Evolutionary conservation across 805 yeast species (phyloP), one percentile per base, ranked within the genome.

Genomic region (Starmerella riodocensis): DNA sequence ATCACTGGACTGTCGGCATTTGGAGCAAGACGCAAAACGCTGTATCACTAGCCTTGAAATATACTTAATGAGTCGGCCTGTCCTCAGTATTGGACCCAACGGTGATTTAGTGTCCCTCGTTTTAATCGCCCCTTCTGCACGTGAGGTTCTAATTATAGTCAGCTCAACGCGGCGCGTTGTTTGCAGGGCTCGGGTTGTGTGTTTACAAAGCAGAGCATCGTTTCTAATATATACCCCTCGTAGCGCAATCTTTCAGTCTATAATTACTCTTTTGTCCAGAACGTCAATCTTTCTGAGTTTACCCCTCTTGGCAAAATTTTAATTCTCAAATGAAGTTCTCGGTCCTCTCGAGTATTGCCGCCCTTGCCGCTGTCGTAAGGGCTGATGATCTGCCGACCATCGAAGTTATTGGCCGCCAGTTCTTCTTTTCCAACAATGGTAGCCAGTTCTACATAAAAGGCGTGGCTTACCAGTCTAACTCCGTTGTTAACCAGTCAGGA

Each of bases 361-460:
- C 50, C 18, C 40, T 43, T 16, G 43, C 50, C 14, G 48, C 51
- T 23, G 45, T 42, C 14, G 50, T 46, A 34, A 24, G 55, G 18
- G 60, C 61, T 24, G 55, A 55, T 14, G 52, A 53, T 32, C 49
- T 66, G 20, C 70, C 76, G 19, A 50, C 72, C 8, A 71, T 83
- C 42, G 78, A 74, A 42, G 67, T 78, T 18, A 61, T 65, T 21
- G 91, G 88, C 6, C 78, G 71, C 65, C 78, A 80, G 60, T 84
- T 88, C 61, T 84, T 78, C 60, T 71, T 74, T 60, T 62, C 76
- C 16, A 67, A 65, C 48, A 73, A 76, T 48, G 88, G 85, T 9
- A 70, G 79, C 31, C 93, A 83, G 62, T 86, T 86, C 62, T 86
- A 76, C 61, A 71, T 86, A 54, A 77, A 74, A 54, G 96, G 96